Evolutionary conservation across 2,329 filamentous ascomycete genomes (phyloP).

Genomic region (Zymoseptoria crescenta): DNA sequence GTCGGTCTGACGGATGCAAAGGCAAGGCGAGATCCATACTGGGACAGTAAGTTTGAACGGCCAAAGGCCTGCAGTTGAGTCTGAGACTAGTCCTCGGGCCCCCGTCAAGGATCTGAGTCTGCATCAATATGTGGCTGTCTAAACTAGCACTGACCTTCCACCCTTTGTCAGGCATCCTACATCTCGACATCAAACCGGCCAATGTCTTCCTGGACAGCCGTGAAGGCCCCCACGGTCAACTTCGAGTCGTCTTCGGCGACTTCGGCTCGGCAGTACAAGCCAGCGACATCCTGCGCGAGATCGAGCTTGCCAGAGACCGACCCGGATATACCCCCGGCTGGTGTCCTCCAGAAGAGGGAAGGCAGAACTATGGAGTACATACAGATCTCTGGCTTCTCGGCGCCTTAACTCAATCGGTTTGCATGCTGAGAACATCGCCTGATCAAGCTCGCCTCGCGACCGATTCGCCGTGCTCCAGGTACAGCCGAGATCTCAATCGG

Average conservation of each 20-base stretch:
- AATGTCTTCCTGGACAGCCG: slow-evolving; percentile 10
- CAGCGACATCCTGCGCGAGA: slow-evolving; percentile 5
- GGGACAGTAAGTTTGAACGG: background rate
- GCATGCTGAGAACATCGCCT: background rate
- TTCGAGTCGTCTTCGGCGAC: slow-evolving; percentile 12
- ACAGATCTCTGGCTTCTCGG: slow-evolving; percentile 16
- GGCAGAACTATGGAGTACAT: slow-evolving; percentile 7
- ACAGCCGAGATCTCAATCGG: background rate
- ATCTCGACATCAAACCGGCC: slow-evolving; percentile 13
- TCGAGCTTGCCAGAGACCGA: slow-evolving; percentile 5
- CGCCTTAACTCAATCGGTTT: slow-evolving; percentile 7
- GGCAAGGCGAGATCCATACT: background rate
- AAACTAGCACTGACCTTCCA: too few relatives aligned
- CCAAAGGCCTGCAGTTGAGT: too few relatives aligned
- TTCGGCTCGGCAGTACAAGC: slow-evolving; percentile 15
- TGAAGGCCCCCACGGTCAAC: background rate
- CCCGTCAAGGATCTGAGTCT: too few relatives aligned
- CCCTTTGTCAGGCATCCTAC: slow-evolving; percentile 2
- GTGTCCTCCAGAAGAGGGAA: slow-evolving; percentile 14
- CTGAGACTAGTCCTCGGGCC: too few relatives aligned
- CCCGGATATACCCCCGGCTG: slow-evolving; percentile 12
- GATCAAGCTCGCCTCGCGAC: background rate
- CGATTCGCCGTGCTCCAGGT: background rate
- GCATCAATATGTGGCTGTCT: too few relatives aligned
- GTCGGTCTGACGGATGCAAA: background rate